Conservation (phyloP, 75 land plant genomes). For the Selaginella moellendorffii region DNA sequence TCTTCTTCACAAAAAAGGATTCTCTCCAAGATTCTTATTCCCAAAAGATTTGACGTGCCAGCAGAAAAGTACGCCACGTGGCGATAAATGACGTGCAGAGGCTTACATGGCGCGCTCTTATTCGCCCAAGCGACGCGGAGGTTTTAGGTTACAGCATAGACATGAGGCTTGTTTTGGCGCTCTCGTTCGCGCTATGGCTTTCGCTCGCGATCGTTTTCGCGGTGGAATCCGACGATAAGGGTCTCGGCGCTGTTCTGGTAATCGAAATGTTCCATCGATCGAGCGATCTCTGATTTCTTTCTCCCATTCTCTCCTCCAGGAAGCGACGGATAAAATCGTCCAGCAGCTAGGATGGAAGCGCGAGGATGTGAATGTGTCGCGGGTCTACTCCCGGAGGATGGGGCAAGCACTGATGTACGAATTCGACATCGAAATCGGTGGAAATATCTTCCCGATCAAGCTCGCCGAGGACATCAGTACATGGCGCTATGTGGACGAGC, state of each 20-base stretch:
- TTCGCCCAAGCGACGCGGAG: not conserved
- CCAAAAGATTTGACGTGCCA: no score
- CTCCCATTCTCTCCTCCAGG: slow-evolving; percentile 24
- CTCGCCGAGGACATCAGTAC: slow-evolving; percentile 67
- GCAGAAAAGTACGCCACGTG: no score
- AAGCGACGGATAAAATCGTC: slow-evolving; percentile 52
- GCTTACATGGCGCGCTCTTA: not conserved
- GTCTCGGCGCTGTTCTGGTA: not conserved
- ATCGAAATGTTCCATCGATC: not conserved
- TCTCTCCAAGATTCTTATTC: no score
- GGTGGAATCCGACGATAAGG: not conserved
- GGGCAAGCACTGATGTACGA: slow-evolving; percentile 81
- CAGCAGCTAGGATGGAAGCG: slow-evolving; percentile 43
- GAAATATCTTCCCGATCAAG: slow-evolving; percentile 49
- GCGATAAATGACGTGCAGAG: not conserved
- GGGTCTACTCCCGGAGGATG: slow-evolving; percentile 52
- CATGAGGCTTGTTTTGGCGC: not conserved
- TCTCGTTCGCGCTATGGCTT: not conserved
- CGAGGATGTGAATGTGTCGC: slow-evolving; percentile 48
- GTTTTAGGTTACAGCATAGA: not conserved
- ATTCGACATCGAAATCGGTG: slow-evolving; percentile 70
- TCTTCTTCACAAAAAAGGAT: no score
- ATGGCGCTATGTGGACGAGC: slow-evolving; percentile 57
- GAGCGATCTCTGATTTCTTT: not conserved
- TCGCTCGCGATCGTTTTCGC: not conserved